Base-by-base conservation (phyloP, 2,329 filamentous ascomycete genomes). In the Thelonectria blattea region DNA sequence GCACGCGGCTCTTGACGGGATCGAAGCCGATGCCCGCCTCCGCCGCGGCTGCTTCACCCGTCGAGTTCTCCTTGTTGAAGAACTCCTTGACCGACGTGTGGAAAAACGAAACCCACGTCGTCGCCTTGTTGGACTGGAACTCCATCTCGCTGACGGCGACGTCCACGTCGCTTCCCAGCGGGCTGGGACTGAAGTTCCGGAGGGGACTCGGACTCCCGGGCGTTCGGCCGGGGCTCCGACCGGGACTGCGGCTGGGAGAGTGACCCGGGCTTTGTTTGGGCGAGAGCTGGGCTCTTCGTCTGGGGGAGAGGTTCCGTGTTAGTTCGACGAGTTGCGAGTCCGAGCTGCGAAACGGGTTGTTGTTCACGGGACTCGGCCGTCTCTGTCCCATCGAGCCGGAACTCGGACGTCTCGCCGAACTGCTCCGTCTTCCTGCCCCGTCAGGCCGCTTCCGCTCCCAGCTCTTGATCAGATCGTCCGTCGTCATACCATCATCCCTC, bases 401-500 rank as follows among this genome's bases (percentile, higher is more conserved):
- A 8, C 65, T 67, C 4, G 63, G 65, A 3, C 66, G 67, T 14
- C 65, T 61, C 3, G 62, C 62, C 10, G 68, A 71, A 10, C 68
- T 70, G 9, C 65, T 65, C 56, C 66, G 51, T 42, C 62, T 60
- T 3, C 67, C 65, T 0, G 62, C 60, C 22, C 22, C 22, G 12
- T 66, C 64, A 0, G 61, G 60, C 30, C 73, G 69, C 14, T 72
- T 71, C 9, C 70, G 67, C 46, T 79, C 76, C 49, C 73, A 68
- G n/a, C 77, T 73, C 15, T 75, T 76, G 37, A 78, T 69, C 1
- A 79, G 65, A 45, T 80, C 78, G 15, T 79, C 76, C 0, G 78
- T 80, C 0, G 78, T 77, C 10, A 78, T 63, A 0, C 78, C 79
- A 47, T 82, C 80, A 34, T 81, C 78, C 0, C 80, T 72, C 50